Percentiles rank a stretch among this genome's conserved stretches.
These are phyloP conservation scores for Trichoderma citrinoviride DNA, from an alignment of 2,329 filamentous ascomycete species.

Conservation along the genomic window DNA sequence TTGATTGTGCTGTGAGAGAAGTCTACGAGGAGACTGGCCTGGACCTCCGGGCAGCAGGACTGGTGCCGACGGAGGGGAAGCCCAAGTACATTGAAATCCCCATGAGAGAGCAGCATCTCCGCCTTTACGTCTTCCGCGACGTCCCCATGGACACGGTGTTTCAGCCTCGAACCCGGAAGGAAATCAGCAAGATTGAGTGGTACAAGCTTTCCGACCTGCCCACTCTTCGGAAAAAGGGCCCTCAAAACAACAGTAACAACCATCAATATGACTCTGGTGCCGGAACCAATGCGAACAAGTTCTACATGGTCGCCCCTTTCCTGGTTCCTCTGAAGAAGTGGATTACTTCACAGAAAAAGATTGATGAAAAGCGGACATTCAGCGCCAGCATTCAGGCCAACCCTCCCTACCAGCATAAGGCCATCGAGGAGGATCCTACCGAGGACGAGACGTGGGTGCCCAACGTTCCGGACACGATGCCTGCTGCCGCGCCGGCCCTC, in stretches of 20 bases:
- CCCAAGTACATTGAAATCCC: constrained; percentile 84
- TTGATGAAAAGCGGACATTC: constrained; percentile 53
- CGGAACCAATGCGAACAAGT: constrained; percentile 71
- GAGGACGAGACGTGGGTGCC: constrained; percentile 59
- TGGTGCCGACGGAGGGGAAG: constrained; percentile 69
- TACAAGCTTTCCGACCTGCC: constrained; percentile 87
- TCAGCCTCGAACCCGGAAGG: constrained; percentile 87
- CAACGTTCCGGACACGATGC: constrained; percentile 25
- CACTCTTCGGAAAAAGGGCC: constrained; percentile 69
- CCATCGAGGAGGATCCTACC: constrained; percentile 55
- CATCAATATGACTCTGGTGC: constrained; percentile 55
- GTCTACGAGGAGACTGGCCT: constrained; percentile 96
- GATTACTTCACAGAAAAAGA: constrained; percentile 80
- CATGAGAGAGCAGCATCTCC: constrained; percentile 90
- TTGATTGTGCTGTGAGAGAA: constrained; percentile 91
- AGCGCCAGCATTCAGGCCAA: constrained; percentile 41
- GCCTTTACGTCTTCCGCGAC: constrained; percentile 86
- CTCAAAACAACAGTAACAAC: constrained; percentile 36
- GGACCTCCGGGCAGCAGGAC: constrained; percentile 70
- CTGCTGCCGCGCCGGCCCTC: constrained; percentile 37
- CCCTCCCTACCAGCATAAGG: constrained; percentile 40
- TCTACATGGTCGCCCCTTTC: constrained; percentile 98
- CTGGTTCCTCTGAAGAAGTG: constrained; percentile 81
- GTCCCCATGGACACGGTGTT: constrained; percentile 86
- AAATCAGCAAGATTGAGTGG: constrained; percentile 97